Evolutionary conservation across 2,329 filamentous ascomycete species (phyloP).

Genomic region (Neocucurbitaria cava): DNA sequence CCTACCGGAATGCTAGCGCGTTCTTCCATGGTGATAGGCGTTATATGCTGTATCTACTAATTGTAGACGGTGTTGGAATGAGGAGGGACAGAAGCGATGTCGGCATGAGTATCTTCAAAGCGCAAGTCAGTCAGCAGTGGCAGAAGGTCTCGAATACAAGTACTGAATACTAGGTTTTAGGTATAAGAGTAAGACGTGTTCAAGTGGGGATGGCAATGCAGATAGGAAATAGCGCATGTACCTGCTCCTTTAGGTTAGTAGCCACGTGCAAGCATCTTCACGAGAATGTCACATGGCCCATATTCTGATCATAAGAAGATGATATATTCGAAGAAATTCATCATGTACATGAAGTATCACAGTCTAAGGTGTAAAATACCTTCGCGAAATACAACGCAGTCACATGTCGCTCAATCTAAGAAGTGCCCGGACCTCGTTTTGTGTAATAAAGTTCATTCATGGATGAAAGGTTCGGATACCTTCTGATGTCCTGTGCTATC

Average conservation of each 20-base stretch:
- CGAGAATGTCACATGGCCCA: too few relatives aligned
- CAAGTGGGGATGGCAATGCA: constrained; percentile 1
- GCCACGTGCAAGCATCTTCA: not conserved
- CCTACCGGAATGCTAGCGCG: constrained; percentile 38
- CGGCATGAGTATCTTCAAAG: not conserved
- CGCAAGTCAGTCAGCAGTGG: not conserved
- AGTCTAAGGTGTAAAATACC: too few relatives aligned
- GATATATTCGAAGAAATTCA: not conserved
- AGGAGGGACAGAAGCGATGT: not conserved
- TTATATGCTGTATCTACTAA: not conserved
- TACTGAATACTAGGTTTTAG: not conserved
- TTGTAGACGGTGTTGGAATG: not conserved
- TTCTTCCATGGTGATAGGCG: constrained; percentile 31
- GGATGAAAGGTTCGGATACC: too few relatives aligned
- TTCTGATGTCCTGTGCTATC: too few relatives aligned
- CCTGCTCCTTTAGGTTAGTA: constrained; percentile 10
- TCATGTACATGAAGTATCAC: not conserved
- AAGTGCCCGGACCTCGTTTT: not conserved
- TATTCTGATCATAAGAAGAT: not conserved
- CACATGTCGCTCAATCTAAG: not conserved
- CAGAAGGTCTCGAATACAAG: too few relatives aligned
- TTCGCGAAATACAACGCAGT: too few relatives aligned
- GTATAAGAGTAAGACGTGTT: not conserved
- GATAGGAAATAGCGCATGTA: constrained; percentile 1
- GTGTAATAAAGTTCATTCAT: too few relatives aligned